Conservation (phyloP, 1,139 yeast genomes). For the Magnusiomyces sp. region DNA sequence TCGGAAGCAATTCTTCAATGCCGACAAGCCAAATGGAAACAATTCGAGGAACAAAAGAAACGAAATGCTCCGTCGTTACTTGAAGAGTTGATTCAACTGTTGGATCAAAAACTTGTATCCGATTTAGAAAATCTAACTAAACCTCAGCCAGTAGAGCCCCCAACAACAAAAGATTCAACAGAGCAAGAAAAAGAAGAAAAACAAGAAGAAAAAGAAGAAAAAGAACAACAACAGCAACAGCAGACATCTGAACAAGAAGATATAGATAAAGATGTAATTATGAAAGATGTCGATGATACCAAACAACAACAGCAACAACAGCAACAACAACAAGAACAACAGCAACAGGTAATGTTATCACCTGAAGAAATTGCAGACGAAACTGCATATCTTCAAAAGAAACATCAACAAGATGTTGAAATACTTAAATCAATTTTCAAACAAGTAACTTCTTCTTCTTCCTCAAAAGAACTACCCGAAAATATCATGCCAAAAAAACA, state of each 20-base stretch:
- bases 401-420: background rate
- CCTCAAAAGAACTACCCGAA: background rate
- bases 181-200: constrained; percentile 18
- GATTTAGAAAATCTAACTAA: constrained; percentile 18
- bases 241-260: constrained; percentile 29
- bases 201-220: constrained; percentile 22
- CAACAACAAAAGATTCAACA: constrained; percentile 8
- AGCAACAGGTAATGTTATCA: too few species aligned
- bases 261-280: constrained; percentile 22
- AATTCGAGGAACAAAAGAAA: constrained; percentile 21
- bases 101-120: constrained; percentile 23
- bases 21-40: constrained; percentile 26
- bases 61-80: constrained; percentile 26
- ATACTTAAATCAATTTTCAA: too few species aligned
- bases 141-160: too few species aligned
- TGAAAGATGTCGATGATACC: too few species aligned
- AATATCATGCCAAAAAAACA: constrained; percentile 18
- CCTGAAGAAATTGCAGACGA: constrained; percentile 5
- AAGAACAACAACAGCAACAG: constrained; percentile 23
- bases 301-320: too few species aligned
- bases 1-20: constrained; percentile 27
- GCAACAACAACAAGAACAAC: too few species aligned
- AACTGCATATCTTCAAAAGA: background rate
- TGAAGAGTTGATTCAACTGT: constrained; percentile 24
- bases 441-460: too few species aligned